Conservation (phyloP, 371 early-diverging fungal species). For the Batrachochytrium dendrobatidis region DNA sequence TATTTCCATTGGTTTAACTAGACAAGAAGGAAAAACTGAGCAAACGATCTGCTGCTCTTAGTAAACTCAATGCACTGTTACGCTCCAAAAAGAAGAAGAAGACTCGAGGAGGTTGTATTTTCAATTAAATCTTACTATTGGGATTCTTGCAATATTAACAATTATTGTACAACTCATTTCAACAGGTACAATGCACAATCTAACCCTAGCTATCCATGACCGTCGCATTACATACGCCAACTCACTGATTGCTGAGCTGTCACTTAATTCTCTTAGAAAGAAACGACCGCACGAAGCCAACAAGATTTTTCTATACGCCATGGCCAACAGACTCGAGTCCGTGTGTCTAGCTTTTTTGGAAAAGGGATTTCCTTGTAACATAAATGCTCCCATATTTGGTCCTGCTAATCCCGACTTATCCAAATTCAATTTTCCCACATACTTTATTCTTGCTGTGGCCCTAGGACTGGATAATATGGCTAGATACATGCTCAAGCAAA, state of each 20-base stretch:
- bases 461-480: slow-evolving; percentile 37
- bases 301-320: slow-evolving; percentile 30
- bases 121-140: neutral
- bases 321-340: slow-evolving; percentile 37
- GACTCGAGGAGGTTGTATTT: slow-evolving; percentile 1
- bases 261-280: slow-evolving; percentile 23
- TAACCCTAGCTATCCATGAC: neutral
- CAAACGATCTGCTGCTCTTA: slow-evolving; percentile 4
- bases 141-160: neutral
- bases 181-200: neutral
- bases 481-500: slow-evolving; percentile 36
- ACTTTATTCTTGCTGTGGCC: slow-evolving; percentile 36
- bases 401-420: neutral
- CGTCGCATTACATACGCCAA: neutral
- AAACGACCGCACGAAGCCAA: slow-evolving; percentile 31
- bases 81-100: slow-evolving; percentile 7
- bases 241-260: slow-evolving; percentile 22
- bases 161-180: neutral
- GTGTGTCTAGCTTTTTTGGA: slow-evolving; percentile 41
- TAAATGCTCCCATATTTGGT: slow-evolving; percentile 22
- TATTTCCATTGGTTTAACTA: neutral
- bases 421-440: slow-evolving; percentile 32
- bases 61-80: slow-evolving; percentile 7
- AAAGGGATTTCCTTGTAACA: slow-evolving; percentile 46
- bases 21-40: slow-evolving; percentile 3